These are phyloP conservation scores for Pythium apleroticum DNA, from an alignment of 352 stramenopile genomes.

Conservation along the genomic window DNA sequence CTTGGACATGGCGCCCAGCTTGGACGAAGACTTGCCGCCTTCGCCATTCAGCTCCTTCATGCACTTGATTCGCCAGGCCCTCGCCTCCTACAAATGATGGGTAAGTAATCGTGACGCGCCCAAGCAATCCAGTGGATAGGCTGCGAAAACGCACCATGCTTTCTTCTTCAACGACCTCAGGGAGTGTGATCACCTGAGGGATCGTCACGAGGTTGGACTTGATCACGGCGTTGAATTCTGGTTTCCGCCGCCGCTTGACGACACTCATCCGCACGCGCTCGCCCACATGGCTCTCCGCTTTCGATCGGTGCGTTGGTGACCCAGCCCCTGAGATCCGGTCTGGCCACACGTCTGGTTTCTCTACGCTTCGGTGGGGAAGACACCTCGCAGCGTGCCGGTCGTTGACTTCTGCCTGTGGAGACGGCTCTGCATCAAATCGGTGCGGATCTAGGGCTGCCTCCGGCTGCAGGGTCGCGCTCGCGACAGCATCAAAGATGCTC, in stretches of 20 bases:
- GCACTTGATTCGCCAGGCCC: slow-evolving; percentile 20
- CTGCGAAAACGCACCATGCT: background rate
- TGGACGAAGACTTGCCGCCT: background rate
- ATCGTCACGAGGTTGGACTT: slow-evolving; percentile 16
- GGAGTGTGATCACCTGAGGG: slow-evolving; percentile 19
- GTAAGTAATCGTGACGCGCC: background rate
- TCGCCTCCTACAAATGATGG: slow-evolving; percentile 9
- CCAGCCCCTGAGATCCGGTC: background rate
- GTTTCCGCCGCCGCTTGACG: slow-evolving; percentile 10
- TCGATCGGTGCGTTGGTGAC: slow-evolving; percentile 5
- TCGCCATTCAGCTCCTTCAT: slow-evolving; percentile 20
- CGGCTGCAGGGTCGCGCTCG: slow-evolving; percentile 28
- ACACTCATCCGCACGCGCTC: slow-evolving; percentile 20
- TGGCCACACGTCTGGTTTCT: slow-evolving; percentile 21
- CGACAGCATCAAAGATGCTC: slow-evolving; percentile 43
- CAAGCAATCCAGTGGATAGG: background rate
- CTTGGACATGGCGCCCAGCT: background rate
- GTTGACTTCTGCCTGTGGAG: slow-evolving; percentile 28
- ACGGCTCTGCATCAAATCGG: slow-evolving; percentile 31
- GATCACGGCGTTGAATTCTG: slow-evolving; percentile 5
- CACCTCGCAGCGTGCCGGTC: slow-evolving; percentile 52
- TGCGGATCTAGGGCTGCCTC: slow-evolving; percentile 22
- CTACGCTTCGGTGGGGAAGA: slow-evolving; percentile 38
- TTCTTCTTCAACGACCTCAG: slow-evolving; percentile 18
- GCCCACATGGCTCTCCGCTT: slow-evolving; percentile 4